Conservation (phyloP, 225 moss, liverwort and hornwort genomes). For the Anthoceros angustus region DNA sequence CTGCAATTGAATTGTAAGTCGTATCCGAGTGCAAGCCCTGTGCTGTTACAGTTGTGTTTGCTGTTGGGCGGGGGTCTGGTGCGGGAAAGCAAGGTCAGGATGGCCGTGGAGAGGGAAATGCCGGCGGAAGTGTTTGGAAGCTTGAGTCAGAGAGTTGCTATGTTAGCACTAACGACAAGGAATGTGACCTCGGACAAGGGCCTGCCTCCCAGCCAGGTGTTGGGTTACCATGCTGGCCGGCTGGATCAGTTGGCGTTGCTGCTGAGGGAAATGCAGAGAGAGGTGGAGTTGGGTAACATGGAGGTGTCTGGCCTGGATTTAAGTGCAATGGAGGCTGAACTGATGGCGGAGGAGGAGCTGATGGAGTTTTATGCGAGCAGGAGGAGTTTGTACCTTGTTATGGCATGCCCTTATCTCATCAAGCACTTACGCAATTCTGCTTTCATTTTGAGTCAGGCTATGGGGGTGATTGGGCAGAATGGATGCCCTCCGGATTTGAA, state of each 20-base stretch:
- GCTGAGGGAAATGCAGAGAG: constrained; percentile 32
- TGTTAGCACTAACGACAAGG: constrained; percentile 27
- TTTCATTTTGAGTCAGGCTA: constrained; percentile 15
- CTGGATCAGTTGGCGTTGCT: constrained; percentile 29
- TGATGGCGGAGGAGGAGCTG: constrained; percentile 10
- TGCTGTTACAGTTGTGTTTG: too few relatives aligned
- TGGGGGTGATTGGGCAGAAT: constrained; percentile 15
- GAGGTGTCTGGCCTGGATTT: constrained; percentile 3
- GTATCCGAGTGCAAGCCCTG: too few relatives aligned
- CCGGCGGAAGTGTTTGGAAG: not conserved
- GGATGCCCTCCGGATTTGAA: constrained; percentile 17
- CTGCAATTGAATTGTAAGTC: too few relatives aligned
- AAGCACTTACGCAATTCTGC: constrained; percentile 15
- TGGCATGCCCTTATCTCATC: constrained; percentile 2
- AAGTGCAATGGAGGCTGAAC: constrained; percentile 10
- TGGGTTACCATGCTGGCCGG: constrained; percentile 25
- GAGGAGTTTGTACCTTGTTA: constrained; percentile 8
- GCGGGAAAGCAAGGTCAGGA: not conserved
- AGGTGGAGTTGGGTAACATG: constrained; percentile 19
- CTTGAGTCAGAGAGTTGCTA: constrained; percentile 27
- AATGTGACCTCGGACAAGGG: constrained; percentile 28
- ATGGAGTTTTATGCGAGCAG: constrained; percentile 5
- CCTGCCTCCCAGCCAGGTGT: constrained; percentile 20
- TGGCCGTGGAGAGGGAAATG: not conserved
- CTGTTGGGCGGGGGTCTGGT: too few relatives aligned